Evolutionary conservation across 2,329 filamentous ascomycete genomes (phyloP), one percentile per base, ranked within the genome.

Genomic region (Aspergillus pseudonomiae): DNA sequence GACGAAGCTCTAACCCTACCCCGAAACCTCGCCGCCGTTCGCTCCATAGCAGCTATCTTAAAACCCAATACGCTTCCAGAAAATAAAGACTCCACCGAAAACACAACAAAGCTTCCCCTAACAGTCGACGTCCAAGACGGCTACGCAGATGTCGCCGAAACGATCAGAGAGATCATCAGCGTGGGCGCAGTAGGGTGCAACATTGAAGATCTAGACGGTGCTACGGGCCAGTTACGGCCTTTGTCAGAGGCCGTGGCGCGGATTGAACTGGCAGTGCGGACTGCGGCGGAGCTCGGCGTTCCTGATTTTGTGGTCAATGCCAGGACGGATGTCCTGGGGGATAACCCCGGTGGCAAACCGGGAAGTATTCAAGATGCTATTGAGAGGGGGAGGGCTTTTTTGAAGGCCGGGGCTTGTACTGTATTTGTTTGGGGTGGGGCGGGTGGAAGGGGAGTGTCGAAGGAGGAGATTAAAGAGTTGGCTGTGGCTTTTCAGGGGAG

Each of bases 91-190:
- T 50, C 11, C 3, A 16, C 26, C 2, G 46, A 30, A 21, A 41
- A 56, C 19, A 55, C 57, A 6, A 10, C 60, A 7, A 65, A 63
- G 7, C 60, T 65, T 6, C 67, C 71, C 5, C 72, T 89, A 0
- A 85, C 83, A 0, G 84, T 83, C 6, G 87, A 89, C 68, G 71
- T 89, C 2, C 86, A 89, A 72, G 87, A 89, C 68, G 87, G 86
- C 0, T 89, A 88, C 65, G 83, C 82, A 2, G 74, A 80, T 2
- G 80, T 72, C 12, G 63, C 65, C 24, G 58, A 64, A 19, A 82
- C 79, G 0, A 77, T 88, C 2, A 71, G 73, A 6, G 70, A 70
- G 2, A 77, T 83, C 1, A 80, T 89, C n/a, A 71, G 78, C 3
- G 63, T 82, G 0, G 87, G 86, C 0, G 86, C 80, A 0, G 83